Conservation (phyloP, 495 filamentous ascomycete species). For the Trichodelitschia bisporula region DNA sequence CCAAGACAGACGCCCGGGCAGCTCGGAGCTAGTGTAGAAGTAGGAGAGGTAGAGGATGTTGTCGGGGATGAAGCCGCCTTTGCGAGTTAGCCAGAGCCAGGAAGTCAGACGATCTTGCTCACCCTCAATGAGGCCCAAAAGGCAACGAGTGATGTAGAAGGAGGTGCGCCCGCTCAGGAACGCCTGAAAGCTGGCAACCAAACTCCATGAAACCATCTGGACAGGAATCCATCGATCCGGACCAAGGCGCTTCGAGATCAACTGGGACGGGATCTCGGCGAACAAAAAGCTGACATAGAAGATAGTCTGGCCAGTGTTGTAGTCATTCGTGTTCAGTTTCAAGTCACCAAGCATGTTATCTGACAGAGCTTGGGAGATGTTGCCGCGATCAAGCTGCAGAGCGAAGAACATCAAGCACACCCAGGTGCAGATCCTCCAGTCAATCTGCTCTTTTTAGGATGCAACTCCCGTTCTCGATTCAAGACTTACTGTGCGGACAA, state of each 20-base stretch:
- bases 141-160: slow-evolving; percentile 36
- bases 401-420: slow-evolving; percentile 65
- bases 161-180: slow-evolving; percentile 32
- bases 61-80: slow-evolving; percentile 37
- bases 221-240: slow-evolving; percentile 70
- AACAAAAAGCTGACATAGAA: slow-evolving; percentile 39
- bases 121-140: slow-evolving; percentile 53
- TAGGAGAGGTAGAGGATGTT: slow-evolving; percentile 17
- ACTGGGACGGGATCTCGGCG: slow-evolving; percentile 50
- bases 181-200: slow-evolving; percentile 44
- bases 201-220: slow-evolving; percentile 57
- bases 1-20: slow-evolving; percentile 8
- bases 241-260: slow-evolving; percentile 47
- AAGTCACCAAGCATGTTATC: slow-evolving; percentile 44
- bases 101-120: too few species aligned
- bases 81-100: too few species aligned
- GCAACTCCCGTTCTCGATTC: too few species aligned
- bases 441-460: too few species aligned
- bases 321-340: slow-evolving; percentile 44
- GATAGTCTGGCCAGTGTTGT: slow-evolving; percentile 55
- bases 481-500: slow-evolving; percentile 37
- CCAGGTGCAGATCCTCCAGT: slow-evolving; percentile 31
- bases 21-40: slow-evolving; percentile 11
- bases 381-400: slow-evolving; percentile 57
- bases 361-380: slow-evolving; percentile 43